phyloP scores from a whole-genome alignment of 2,329 filamentous ascomycete species.

The Penicillium thymicola region DNA sequence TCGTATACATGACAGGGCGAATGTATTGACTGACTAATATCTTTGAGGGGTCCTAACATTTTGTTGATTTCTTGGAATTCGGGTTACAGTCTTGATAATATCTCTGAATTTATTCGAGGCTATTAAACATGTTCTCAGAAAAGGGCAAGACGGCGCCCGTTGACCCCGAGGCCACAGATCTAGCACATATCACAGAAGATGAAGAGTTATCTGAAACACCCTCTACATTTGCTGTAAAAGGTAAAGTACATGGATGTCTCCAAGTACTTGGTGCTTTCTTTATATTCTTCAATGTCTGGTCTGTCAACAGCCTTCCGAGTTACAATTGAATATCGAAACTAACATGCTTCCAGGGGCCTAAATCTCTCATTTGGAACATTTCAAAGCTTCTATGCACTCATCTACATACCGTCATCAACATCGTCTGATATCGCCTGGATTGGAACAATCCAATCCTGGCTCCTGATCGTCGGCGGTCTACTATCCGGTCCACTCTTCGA shows the following conservation, averaged over 20 bases:
- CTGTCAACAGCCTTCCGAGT: not conserved
- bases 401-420: slow-evolving; percentile 15
- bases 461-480: slow-evolving; percentile 41
- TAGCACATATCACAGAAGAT: not conserved
- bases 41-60: not conserved
- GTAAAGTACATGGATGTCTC: slow-evolving; percentile 4
- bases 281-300: slow-evolving; percentile 22
- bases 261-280: slow-evolving; percentile 32
- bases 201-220: not conserved
- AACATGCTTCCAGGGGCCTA: slow-evolving; percentile 8
- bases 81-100: not conserved
- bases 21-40: not conserved
- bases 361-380: slow-evolving; percentile 44
- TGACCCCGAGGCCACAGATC: not conserved
- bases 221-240: not conserved
- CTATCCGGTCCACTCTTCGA: slow-evolving; percentile 43
- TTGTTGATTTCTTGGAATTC: not conserved
- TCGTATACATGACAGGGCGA: not conserved
- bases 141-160: not conserved
- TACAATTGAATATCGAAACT: not conserved
- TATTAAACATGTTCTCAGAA: not conserved
- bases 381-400: slow-evolving; percentile 41
- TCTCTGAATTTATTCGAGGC: not conserved
- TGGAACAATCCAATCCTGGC: slow-evolving; percentile 41
- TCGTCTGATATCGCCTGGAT: slow-evolving; percentile 45